Evolutionary conservation across 2,329 filamentous ascomycete genomes (phyloP), one percentile per base, ranked within the genome.

Genomic region (Fusarium sp.): DNA sequence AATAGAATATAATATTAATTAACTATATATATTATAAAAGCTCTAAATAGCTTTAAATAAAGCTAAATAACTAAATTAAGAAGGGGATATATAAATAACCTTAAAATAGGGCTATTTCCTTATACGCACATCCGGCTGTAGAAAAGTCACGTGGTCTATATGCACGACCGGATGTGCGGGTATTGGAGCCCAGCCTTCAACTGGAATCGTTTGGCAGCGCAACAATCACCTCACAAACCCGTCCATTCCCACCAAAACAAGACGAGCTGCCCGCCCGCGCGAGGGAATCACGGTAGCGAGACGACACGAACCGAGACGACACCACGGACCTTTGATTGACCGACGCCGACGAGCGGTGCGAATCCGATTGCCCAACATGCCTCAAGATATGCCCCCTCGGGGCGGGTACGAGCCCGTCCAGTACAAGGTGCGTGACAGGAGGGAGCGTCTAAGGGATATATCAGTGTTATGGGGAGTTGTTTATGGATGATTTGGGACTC

Each of bases 401-500:
- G 95, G 94, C 83, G 95, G 95, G 85, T 99, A 99, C 80, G 90
- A 88, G 78, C 90, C 94, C 79, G 90, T 99, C 69, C 95, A 99
- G 82, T 99, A 97, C 85, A 96, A 96, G 88, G 91, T 93, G 78
- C 74, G 83, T 80, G 59, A n/a, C 39, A 26, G 12, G 11, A 32
- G 11, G 24, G 11, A 34, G 38, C n/a, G 45, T 53, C 24, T 26
- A 11, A 12, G 11, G 1, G 41, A 22, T n/a, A 38, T 32, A 29
- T 11, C 12, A 29, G 19, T 19, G 19, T 19, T 19, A 10, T n/a
- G 28, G 15, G n/a, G n/a, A 2, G 26, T 42, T 29, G 34, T 22
- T 44, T 42, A 10, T 34, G n/a, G 29, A 19, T 7, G 40, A 2
- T 13, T 22, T 34, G 6, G 1, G 34, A 6, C 19, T 25, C 28